Evolutionary conservation across 257 asterid species (phyloP), one percentile per base, ranked within the genome.

Genomic region (Scutellaria barbata): DNA sequence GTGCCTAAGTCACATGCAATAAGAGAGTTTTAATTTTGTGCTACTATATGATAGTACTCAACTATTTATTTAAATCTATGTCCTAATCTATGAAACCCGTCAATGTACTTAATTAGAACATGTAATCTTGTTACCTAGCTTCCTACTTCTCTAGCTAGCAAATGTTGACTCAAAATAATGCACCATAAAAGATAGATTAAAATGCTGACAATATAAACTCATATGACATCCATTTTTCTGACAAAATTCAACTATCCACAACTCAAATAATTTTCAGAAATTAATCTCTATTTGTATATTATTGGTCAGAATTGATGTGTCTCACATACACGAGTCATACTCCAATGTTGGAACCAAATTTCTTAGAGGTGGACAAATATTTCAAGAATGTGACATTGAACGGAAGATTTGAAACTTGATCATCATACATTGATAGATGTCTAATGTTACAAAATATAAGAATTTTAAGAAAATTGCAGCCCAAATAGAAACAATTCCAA

Each of bases 401-500:
- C 18, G 47, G 7, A 63, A 11, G 30, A 71, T 58, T 30, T 59
- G 53, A 37, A 65, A 54, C 45, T 65, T 62, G 63, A 66, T 63
- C 65, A 70, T 52, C 17, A 67, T 56, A 48, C 68, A 72, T 33
- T 48, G 33, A 42, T 12, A 45, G 56, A 33, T 13, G 52, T 53
- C 74, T 56, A 81, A 47, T 62, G 66, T 75, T 58, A 69, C 71
- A 66, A 70, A 53, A 69, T 17, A 53, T 53, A 53, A 66, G 40
- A 51, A 4, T 30, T 22, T 9, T 25, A 25, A 45, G 22, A 64
- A 48, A 61, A 74, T 48, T 72, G 63, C 69, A 46, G 65, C 51
- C 52, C 12, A 70, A 68, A 57, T 16, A 69, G 47, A 69, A 51
- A 68, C 52, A 33, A 56, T 68, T 61, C 61, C 16, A 61, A 67